Evolutionary conservation across 1,139 yeast genomes (phyloP).

Genomic region (Taphrina sp.): DNA sequence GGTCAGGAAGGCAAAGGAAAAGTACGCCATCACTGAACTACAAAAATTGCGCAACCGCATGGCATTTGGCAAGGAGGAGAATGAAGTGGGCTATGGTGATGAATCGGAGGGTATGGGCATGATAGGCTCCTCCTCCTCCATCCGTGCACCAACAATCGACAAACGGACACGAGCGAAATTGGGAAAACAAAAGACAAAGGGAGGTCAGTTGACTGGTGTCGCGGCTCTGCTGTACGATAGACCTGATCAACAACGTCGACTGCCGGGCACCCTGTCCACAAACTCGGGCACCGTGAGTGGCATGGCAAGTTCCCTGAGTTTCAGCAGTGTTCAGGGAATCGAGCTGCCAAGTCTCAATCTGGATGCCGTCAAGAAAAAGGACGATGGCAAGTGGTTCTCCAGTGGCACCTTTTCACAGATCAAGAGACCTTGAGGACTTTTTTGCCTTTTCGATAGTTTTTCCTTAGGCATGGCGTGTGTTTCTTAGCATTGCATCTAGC

Average conservation of each 20-base stretch:
- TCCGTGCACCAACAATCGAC: conserved; percentile 46
- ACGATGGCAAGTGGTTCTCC: conserved; percentile 42
- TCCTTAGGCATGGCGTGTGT: no score
- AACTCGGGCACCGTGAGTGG: conserved; percentile 42
- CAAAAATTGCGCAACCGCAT: conserved; percentile 81
- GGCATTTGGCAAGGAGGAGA: conserved; percentile 76
- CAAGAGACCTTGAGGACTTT: conserved; percentile 14
- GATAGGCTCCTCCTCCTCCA: conserved; percentile 50
- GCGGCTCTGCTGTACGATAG: conserved; percentile 19
- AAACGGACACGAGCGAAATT: conserved; percentile 43
- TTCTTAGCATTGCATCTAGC: no score
- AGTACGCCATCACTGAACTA: conserved; percentile 74
- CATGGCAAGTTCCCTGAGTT: conserved; percentile 42
- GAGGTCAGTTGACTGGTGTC: conserved; percentile 29
- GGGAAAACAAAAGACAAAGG: conserved; percentile 40
- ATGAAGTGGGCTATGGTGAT: conserved; percentile 52
- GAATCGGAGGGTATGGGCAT: conserved; percentile 82
- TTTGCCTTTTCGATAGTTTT: no score
- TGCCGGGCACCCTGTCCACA: conserved; percentile 2
- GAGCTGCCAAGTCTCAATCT: conserved; percentile 40
- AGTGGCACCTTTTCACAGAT: conserved; percentile 43
- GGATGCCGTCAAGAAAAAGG: conserved; percentile 29
- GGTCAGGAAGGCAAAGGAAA: conserved; percentile 74
- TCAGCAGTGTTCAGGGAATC: conserved; percentile 43
- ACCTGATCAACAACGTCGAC: not conserved